Evolutionary conservation across 441 rosid genomes (phyloP), one percentile per base, ranked within the genome.

Genomic region (Gossypium trilobum): DNA sequence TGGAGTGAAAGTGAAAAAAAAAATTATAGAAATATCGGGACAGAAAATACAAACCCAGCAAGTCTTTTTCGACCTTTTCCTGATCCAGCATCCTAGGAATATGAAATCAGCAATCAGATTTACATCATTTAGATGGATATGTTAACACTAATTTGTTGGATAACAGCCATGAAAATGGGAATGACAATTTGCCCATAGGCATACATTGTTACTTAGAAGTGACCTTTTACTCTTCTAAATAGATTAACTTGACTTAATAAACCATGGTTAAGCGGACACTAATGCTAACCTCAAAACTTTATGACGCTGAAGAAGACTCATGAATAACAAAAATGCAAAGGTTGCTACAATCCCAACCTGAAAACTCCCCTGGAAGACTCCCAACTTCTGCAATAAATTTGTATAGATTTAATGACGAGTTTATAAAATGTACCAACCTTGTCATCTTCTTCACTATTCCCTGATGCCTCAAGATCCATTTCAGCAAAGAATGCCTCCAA

Each of bases 401-500:
- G 44, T 4, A 71, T 22, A 36, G 27, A 68, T n/a, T 31, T 31
- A 33, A 65, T 8, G 11, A 48, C 20, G 36, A 44, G 67, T 50
- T 48, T 20, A 57, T 70, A 20, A 50, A 36, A 71, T 70, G 19
- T 44, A 80, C 88, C 25, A 78, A 94, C 97, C 97, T 89, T 31
- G 70, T 78, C 75, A 66, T 82, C 74, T 25, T 81, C 95, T 80
- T 79, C 88, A 16, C 82, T 63, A 62, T 79, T 75, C 66, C 86
- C 91, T 55, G 92, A 82, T 68, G 81, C 69, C 72, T 95, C 95
- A 22, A 92, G 87, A 66, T 91, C 97, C 89, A 95, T 84, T 81
- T 95, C 97, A 54, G 99, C 74, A 66, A 89, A 95, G 88, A 95
- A 95, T 29, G 95, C 99, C 79, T 95, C 99, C 95, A 95, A 85